Base-by-base conservation (phyloP, 306 rosid species). In the Parietaria judaica region DNA sequence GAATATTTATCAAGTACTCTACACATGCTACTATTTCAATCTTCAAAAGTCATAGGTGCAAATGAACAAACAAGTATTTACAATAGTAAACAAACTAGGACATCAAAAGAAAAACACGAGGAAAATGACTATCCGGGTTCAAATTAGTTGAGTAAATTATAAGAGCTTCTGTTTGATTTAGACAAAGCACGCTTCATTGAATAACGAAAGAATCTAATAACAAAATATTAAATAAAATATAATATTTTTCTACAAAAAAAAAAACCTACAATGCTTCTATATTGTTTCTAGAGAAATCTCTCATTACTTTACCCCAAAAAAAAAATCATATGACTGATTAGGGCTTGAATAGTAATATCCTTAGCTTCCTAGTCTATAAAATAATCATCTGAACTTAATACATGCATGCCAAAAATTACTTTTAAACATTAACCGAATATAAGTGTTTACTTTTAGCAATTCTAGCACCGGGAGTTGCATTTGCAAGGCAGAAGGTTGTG, bases 381-480 rank as follows among this genome's bases (percentile, higher is more conserved):
- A 17, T 41, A 31, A 60, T 17, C 36, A 23, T 45, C 14, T 41
- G 14, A 36, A 5, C 17, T 43, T 41, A 8, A 47, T 14, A 7
- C n/a, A 45, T 39, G 51, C 36, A 8, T 8, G 51, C 45, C 8
- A 59, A 11, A 6, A 59, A 59, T 15, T 14, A 60, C 51, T 60
- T 41, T 41, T 41, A 5, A 8, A 4, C 8, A 41, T 4, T 11
- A 60, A 44, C n/a, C 43, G 66, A 57, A 31, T 50, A 35, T 5
- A 58, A 48, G 43, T 36, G 77, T 83, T 36, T 74, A 88, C 98
- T 77, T 92, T 92, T 55, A 88, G 82, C 85, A 92, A 82, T 76
- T 88, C 98, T 64, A 88, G 67, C 59, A 92, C 84, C 34, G 98
- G 98, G 67, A 92, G 84, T 56, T 84, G 98, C 45, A 72, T 77